phyloP scores from a whole-genome alignment of 768 basidiomycete genomes.

The Kwoniella pini region DNA sequence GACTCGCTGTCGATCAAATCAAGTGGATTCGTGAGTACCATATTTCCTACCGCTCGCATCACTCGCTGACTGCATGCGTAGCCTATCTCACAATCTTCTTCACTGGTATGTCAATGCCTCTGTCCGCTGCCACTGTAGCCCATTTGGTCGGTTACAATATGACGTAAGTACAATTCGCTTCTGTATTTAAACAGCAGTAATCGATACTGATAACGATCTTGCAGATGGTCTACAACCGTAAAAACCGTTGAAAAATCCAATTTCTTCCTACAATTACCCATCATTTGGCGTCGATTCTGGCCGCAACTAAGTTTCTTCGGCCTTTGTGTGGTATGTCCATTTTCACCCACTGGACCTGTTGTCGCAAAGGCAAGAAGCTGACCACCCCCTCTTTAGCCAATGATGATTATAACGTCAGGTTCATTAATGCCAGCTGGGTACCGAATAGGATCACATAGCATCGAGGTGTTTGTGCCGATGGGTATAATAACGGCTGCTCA shows the following conservation, averaged over 20 bases:
- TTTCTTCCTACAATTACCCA: slow-evolving; percentile 86
- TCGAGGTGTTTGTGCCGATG: slow-evolving; percentile 77
- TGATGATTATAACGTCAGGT: slow-evolving; percentile 63
- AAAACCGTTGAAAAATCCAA: slow-evolving; percentile 87
- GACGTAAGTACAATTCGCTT: slow-evolving; percentile 59
- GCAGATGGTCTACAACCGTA: slow-evolving; percentile 62
- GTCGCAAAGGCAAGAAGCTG: background rate
- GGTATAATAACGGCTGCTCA: slow-evolving; percentile 58
- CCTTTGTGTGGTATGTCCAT: slow-evolving; percentile 29
- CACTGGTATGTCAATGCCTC: slow-evolving; percentile 67
- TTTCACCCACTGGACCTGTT: background rate
- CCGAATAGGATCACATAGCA: slow-evolving; percentile 61
- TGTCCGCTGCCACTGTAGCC: slow-evolving; percentile 63
- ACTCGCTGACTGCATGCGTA: slow-evolving; percentile 38
- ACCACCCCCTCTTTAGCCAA: slow-evolving; percentile 41
- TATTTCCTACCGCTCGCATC: slow-evolving; percentile 35
- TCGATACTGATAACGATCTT: too few species aligned
- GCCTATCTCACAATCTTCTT: slow-evolving; percentile 68
- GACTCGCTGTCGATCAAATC: slow-evolving; percentile 38
- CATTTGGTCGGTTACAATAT: slow-evolving; percentile 65
- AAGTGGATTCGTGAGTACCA: slow-evolving; percentile 68
- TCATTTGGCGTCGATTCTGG: slow-evolving; percentile 78
- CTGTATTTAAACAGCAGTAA: too few species aligned
- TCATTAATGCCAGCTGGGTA: slow-evolving; percentile 65
- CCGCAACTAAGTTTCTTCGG: slow-evolving; percentile 60